Evolutionary conservation across 23 red algal species (phyloP), one percentile per base, ranked within the genome.

Genomic region (Gracilaria caudata): DNA sequence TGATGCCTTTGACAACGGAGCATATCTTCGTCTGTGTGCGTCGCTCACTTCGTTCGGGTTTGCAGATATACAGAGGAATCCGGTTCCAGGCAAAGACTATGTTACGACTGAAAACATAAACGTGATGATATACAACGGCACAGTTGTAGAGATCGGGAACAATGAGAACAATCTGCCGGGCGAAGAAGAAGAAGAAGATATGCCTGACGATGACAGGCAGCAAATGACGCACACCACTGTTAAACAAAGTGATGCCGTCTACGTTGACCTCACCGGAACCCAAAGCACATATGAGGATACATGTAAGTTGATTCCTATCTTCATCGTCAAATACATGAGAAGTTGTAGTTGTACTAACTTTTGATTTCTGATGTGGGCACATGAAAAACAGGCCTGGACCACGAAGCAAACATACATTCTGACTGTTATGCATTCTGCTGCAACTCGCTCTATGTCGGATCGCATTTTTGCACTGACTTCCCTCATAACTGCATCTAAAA

Each of bases 391-490:
- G 61, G 61, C 36, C 14, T 66, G 30, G 13, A 36, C 14, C 7
- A 26, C 1, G 61, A 66, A 0, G 29, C 13, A 37, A 35, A 19
- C 19, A 66, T 66, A 66, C 61, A 66, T 35, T 8, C 34, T 9
- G 70, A 75, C 40, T 75, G 70, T 14, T 49, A 75, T 47, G 70
- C 39, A 8, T 75, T 75, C 24, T 75, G 70, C 43, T 75, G 70
- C 40, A 33, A 75, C 29, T 75, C 70, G 20, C 43, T 46, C n/a
- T 75, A 75, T 16, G 33, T 47, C 28, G 70, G 70, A 47, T 75
- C 70, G 4, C 33, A 7, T 8, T 83, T 58, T 33, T 64, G 47
- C 65, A 49, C 56, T 20, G 59, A 45, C 7, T 68, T 83, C 21
- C 79, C 51, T 39, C 28, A 40, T 4, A 30, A 68, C 29, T 83